Base-by-base conservation (phyloP, 169 alveolate species). In the Blepharisma undulans region DNA sequence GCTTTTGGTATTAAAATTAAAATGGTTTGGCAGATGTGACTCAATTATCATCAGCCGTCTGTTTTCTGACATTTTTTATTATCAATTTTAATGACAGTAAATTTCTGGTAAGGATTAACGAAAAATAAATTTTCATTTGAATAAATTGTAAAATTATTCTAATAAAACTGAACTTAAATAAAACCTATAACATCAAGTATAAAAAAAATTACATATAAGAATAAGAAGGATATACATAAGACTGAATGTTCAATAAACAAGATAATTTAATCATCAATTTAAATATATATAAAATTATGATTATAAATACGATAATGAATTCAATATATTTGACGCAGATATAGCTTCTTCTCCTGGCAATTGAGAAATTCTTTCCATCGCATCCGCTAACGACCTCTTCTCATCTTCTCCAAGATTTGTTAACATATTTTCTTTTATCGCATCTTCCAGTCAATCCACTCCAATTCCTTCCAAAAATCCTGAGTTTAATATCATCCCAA, bases 321-420 rank as follows among this genome's bases (percentile, higher is more conserved):
- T 78, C 86, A 78, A 32, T 14, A 82, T 82, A 21, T 82, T 33
- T 19, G 72, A 22, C 8, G 89, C 89, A 19, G 25, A 30, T 1
- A 32, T 72, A 3, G 71, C 89, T 82, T 82, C 78, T 36, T 82
- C 89, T 82, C 74, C 89, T 32, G 89, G 89, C 18, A 82, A 48
- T 21, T 32, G 33, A 21, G 89, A 21, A n/a, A 25, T 21, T 33
- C 77, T 82, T 59, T 82, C 76, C 78, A 82, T 21, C 32, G 76
- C 89, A 21, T 34, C 77, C 1, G 18, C 25, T 36, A 82, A 16
- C 6, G 74, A n/a, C 10, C 60, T 25, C n/a, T 82, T 82, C 25
- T 82, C 89, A 0, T 34, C 78, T 6, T 27, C 72, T 48, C 34
- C 25, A 3, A 82, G 30, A 32, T 30, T 82, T 3, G 72, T 2